phyloP scores from a whole-genome alignment of 371 early-diverging fungal genomes.

The Apophysomyces elegans region DNA sequence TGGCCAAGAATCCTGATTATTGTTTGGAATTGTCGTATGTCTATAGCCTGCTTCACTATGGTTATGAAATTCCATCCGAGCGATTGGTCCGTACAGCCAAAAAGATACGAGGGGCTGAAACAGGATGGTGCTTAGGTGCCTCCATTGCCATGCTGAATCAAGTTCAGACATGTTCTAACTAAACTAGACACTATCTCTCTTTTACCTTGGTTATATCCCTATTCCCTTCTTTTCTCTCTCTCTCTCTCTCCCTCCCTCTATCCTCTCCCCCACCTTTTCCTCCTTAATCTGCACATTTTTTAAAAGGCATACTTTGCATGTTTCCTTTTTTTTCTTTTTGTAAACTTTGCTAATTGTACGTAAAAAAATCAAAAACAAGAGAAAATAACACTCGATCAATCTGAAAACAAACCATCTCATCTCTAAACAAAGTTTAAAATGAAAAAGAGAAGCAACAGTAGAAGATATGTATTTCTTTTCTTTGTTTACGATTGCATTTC shows the following conservation, averaged over 20 bases:
- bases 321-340: neutral
- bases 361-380: neutral
- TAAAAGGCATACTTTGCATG: conserved; percentile 3
- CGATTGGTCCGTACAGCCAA: conserved; percentile 81
- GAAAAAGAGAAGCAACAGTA: too few relatives aligned
- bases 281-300: conserved; percentile 7
- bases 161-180: conserved; percentile 35
- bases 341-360: neutral
- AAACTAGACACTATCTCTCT: neutral
- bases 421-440: too few relatives aligned
- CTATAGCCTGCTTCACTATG: conserved; percentile 76
- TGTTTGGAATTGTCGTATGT: conserved; percentile 92
- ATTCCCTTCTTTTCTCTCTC: neutral
- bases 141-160: conserved; percentile 77
- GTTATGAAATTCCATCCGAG: conserved; percentile 81
- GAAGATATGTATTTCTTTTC: too few relatives aligned
- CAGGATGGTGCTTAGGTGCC: conserved; percentile 97
- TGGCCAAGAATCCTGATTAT: conserved; percentile 65
- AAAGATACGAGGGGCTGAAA: conserved; percentile 90
- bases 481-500: neutral
- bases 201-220: neutral
- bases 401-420: too few relatives aligned
- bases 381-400: too few relatives aligned
- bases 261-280: neutral
- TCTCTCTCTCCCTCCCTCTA: neutral